Evolutionary conservation across 75 land plant genomes (phyloP), one percentile per base, ranked within the genome.

Genomic region (Cunninghamia lanceolata): DNA sequence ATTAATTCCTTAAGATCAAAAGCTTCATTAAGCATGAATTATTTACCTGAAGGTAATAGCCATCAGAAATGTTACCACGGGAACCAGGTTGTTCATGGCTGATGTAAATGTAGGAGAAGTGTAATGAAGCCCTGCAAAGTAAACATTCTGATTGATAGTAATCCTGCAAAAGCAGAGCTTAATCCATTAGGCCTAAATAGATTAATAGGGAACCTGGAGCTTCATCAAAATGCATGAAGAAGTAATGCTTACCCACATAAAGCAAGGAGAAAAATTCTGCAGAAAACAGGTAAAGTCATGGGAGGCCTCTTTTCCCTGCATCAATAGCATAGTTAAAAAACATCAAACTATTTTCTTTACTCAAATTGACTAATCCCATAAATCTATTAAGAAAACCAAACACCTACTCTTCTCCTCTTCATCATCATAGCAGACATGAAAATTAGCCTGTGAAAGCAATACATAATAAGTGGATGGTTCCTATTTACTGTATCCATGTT

Each of bases 261-360:
- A 4, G 92, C 86, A 81, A 86, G 42, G 59, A 89, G 39, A 84
- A 89, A 91, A 50, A 91, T 89, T 71, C 88, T 86, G 87, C 82
- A 86, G 14, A 88, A 74, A 35, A 88, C 68, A n/a, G 17, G 46
- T 75, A 43, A 91, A n/a, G 92, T 87, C 32, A 91, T 68, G 3
- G 84, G 85, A 77, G 89, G 42, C 39, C 73, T 74, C 10, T 86
- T 84, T 34, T 84, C 77, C 68, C 92, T 91, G 68, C 68, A 63
- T 63, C 68, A 63, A 25, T 21, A 25, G 28, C 21, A 59, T 4
- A 15, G 56, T 54, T 54, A 54, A 56, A 19, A 56, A 56, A 19
- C 3, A 56, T 17, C 14, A 56, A 56, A 56, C 59, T 56, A 56
- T 56, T 63, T 21, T 54, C 56, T 54, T 25, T 25, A 63, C n/a